These are phyloP conservation scores for Aspergillus udagawae DNA, from an alignment of 2,329 filamentous ascomycete genomes.

Conservation along the genomic window DNA sequence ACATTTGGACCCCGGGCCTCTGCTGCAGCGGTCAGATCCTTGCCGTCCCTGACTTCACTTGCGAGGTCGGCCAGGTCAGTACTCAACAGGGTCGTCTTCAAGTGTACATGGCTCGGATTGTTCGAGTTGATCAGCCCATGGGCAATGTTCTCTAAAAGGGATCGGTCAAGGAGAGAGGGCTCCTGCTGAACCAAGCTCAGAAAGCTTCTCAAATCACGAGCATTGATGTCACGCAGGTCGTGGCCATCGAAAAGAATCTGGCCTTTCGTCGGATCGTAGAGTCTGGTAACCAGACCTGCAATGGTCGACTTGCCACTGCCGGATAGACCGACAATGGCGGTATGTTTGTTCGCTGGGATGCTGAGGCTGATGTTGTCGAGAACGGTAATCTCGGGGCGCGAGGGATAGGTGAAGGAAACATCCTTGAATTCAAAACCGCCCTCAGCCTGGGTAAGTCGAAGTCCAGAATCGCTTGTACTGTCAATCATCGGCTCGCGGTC, in stretches of 20 bases:
- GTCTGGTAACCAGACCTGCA: slow-evolving; percentile 66
- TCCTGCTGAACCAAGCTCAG: slow-evolving; percentile 53
- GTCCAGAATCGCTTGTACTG: slow-evolving; percentile 19
- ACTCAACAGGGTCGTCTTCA: slow-evolving; percentile 45
- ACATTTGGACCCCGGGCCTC: slow-evolving; percentile 43
- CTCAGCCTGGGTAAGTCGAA: slow-evolving; percentile 20
- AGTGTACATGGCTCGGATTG: slow-evolving; percentile 43
- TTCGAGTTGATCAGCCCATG: slow-evolving; percentile 45
- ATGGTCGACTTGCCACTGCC: slow-evolving; percentile 74
- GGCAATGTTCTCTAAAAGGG: slow-evolving; percentile 76
- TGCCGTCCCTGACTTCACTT: slow-evolving; percentile 43
- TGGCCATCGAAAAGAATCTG: slow-evolving; percentile 37
- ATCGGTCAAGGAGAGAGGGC: slow-evolving; percentile 75
- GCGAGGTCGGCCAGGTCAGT: slow-evolving; percentile 47
- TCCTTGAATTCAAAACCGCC: slow-evolving; percentile 32
- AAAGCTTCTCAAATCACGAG: slow-evolving; percentile 21
- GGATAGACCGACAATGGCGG: slow-evolving; percentile 68
- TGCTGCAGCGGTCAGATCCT: slow-evolving; percentile 45
- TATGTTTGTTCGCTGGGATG: slow-evolving; percentile 41
- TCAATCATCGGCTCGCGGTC: slow-evolving; percentile 49
- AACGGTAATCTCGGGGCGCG: slow-evolving; percentile 39
- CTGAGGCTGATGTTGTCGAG: slow-evolving; percentile 31
- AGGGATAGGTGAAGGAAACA: slow-evolving; percentile 31
- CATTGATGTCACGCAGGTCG: slow-evolving; percentile 32
- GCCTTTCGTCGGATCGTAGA: slow-evolving; percentile 54